phyloP scores from a whole-genome alignment of 345 rosid genomes.

The Aegle marmelos region DNA sequence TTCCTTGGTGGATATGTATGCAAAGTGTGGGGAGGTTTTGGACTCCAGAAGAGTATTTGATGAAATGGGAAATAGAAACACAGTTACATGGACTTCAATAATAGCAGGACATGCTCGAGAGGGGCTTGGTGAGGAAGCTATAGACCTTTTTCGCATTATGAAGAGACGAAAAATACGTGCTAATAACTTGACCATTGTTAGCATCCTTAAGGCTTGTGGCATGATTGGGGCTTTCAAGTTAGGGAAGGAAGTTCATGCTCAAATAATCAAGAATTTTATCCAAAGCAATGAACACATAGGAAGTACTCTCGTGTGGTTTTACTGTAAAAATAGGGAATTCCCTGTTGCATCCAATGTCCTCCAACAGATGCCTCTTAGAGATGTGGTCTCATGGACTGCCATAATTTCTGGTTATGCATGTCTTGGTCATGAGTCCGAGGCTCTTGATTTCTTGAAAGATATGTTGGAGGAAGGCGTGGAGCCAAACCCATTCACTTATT shows the following conservation, averaged over 20 bases:
- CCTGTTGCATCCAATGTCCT: constrained; percentile 57
- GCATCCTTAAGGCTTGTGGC: constrained; percentile 85
- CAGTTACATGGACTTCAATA: constrained; percentile 84
- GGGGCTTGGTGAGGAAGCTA: constrained; percentile 77
- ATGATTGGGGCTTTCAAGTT: constrained; percentile 46
- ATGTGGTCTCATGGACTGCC: constrained; percentile 93
- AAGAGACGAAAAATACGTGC: constrained; percentile 56
- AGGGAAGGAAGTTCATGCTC: constrained; percentile 82
- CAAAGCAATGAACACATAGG: constrained; percentile 57
- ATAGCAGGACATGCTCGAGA: constrained; percentile 81
- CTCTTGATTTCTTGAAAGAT: constrained; percentile 64
- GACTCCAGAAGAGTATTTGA: constrained; percentile 65
- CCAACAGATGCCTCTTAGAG: constrained; percentile 65
- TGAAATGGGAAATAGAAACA: constrained; percentile 66
- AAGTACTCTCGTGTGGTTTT: constrained; percentile 81
- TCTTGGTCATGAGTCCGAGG: constrained; percentile 74
- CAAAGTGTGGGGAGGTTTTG: constrained; percentile 71
- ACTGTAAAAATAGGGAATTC: constrained; percentile 74
- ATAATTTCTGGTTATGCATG: constrained; percentile 78
- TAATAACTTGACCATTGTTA: constrained; percentile 66
- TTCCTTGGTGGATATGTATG: constrained; percentile 86
- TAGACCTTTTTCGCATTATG: constrained; percentile 70
- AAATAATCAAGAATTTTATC: constrained; percentile 49
- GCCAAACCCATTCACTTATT: constrained; percentile 77
- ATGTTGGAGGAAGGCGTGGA: constrained; percentile 89